A percentile compares a stretch with the other conserved stretches of the same genome.
Evolutionary conservation across 805 yeast genomes (phyloP).

Genomic region (Cyberlindnera euphorbiae): DNA sequence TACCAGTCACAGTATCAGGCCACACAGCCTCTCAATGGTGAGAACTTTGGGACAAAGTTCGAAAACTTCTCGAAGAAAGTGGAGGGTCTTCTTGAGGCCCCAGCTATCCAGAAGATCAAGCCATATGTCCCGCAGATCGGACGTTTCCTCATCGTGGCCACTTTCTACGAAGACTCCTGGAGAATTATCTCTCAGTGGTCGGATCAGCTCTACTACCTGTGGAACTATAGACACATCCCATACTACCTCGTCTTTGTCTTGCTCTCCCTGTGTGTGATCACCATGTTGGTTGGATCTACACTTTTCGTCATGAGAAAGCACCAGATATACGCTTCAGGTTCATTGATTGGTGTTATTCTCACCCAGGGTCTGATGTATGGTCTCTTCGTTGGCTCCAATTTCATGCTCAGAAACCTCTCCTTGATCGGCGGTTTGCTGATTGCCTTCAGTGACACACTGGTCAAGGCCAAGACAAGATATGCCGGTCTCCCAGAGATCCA

Average conservation of each 20-base stretch:
- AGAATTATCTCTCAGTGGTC: constrained; percentile 86
- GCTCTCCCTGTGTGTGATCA: constrained; percentile 53
- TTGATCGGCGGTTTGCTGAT: constrained; percentile 89
- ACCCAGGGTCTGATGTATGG: constrained; percentile 89
- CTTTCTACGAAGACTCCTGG: constrained; percentile 84
- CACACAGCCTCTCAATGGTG: constrained; percentile 19
- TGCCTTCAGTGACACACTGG: constrained; percentile 82
- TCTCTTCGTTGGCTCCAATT: constrained; percentile 70
- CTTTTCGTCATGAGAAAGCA: constrained; percentile 65
- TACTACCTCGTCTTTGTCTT: constrained; percentile 72
- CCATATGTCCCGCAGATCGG: constrained; percentile 87
- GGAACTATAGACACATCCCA: constrained; percentile 76
- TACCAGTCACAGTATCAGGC: constrained; percentile 12
- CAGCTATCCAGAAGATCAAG: constrained; percentile 41
- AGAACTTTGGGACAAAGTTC: constrained; percentile 6
- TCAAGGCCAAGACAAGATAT: constrained; percentile 59
- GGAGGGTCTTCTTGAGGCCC: constrained; percentile 51
- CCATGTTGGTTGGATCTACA: constrained; percentile 72
- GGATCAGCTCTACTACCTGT: constrained; percentile 82
- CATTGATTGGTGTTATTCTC: constrained; percentile 65
- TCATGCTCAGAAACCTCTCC: constrained; percentile 81
- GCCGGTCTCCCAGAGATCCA: constrained; percentile 48
- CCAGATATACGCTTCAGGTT: constrained; percentile 64
- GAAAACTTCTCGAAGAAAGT: constrained; percentile 40
- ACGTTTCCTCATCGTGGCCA: constrained; percentile 85